Base-by-base conservation (phyloP, 1,139 yeast genomes). In the Pichia sp. region DNA sequence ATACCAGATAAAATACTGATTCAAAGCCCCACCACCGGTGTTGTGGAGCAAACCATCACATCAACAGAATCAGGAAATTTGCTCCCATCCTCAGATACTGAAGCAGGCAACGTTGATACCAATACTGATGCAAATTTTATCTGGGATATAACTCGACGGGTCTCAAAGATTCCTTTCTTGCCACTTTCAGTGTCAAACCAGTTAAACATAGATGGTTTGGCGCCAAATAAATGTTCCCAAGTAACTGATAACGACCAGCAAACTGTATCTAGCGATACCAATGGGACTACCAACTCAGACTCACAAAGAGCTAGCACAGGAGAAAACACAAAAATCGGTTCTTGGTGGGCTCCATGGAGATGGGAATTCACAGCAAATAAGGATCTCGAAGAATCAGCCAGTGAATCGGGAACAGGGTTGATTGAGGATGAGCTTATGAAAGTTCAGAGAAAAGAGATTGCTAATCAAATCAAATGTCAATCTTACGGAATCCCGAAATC, bases 401-500 rank as follows among this genome's bases (percentile, higher is more conserved):
- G 49, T 49, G 58, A 55, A 7, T 36, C 29, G 8, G 47, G 50
- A 11, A 47, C 51, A 10, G 54, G 56, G 8, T 26, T 54, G 1
- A 51, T 56, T 11, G 58, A 54, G 44, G 58, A 52, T 40, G 59
- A 57, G 32, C 47, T 53, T 8, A 15, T 50, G 19, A 54, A 55
- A 41, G 44, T 54, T 7, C 53, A 52, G 19, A 45, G 55, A 16
- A 49, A 59, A 50, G 52, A 59, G 19, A 59, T 65, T 2, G 46
- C 50, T 1, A 59, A 60, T 29, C 57, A 57, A n/a, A 56, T 67
- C 8, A 55, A 57, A 41, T 46, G 53, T 40, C 52, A 57, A n/a
- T 59, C 62, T 1, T 59, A 58, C 53, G 62, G 62, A 5, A 50
- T 59, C 42, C 61, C 57, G 3, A 60, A 57, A 19, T 53, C 67